Conservation (phyloP, 1,284 basidiomycete genomes). For the Tilletia indica region DNA sequence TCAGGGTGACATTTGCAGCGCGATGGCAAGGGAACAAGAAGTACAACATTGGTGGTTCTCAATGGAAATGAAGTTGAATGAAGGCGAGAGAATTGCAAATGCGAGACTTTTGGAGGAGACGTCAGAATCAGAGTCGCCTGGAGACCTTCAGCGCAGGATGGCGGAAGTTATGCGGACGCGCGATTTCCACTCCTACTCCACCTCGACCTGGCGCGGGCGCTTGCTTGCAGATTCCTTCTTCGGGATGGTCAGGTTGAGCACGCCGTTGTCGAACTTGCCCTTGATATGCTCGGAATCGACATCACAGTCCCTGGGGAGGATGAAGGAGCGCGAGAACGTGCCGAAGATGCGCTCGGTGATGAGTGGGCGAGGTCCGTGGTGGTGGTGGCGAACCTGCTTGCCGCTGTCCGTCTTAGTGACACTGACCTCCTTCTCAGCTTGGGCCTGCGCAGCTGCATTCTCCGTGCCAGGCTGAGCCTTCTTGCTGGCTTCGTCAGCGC, state of each 20-base stretch:
- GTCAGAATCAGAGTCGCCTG: too few relatives aligned
- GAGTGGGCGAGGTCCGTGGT: constrained; percentile 29
- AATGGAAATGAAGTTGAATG: too few relatives aligned
- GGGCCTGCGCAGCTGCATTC: neutral
- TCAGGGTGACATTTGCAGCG: too few relatives aligned
- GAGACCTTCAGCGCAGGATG: too few relatives aligned
- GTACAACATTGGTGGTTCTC: too few relatives aligned
- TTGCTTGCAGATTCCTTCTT: constrained; percentile 38
- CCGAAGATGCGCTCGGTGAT: constrained; percentile 40
- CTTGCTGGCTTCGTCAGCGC: constrained; percentile 12
- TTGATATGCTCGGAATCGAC: constrained; percentile 31
- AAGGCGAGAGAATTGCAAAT: too few relatives aligned
- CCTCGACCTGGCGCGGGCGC: neutral
- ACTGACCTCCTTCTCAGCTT: constrained; percentile 12
- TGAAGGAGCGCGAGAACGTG: constrained; percentile 40
- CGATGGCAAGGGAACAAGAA: too few relatives aligned
- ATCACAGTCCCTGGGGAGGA: constrained; percentile 33
- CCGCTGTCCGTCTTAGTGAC: constrained; percentile 22
- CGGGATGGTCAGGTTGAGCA: constrained; percentile 39
- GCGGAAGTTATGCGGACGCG: too few relatives aligned
- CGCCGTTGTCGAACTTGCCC: constrained; percentile 38
- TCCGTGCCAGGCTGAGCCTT: neutral
- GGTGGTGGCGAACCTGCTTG: constrained; percentile 15
- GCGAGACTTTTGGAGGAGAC: too few relatives aligned
- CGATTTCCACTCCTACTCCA: too few relatives aligned